Conservation (phyloP, 345 rosid genomes). For the Erysimum cheiranthoides region DNA sequence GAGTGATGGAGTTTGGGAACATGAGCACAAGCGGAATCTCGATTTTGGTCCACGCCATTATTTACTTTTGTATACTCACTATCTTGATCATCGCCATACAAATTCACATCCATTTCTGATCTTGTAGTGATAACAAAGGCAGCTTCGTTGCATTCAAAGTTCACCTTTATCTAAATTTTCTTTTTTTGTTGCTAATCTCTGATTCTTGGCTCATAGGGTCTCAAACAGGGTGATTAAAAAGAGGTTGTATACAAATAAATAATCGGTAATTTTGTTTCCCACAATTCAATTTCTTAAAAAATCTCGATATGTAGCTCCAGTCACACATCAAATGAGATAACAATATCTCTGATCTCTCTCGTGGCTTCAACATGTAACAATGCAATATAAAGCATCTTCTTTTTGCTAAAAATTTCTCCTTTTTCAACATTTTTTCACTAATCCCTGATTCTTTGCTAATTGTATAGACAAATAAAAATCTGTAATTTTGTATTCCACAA, state of each 20-base stretch:
- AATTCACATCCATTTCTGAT: constrained; percentile 49
- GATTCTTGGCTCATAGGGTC: constrained; percentile 35
- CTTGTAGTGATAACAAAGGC: constrained; percentile 6
- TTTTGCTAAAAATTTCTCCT: neutral
- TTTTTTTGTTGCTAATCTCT: constrained; percentile 25
- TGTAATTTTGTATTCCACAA: neutral
- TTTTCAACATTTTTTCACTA: constrained; percentile 7
- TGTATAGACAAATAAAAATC: neutral
- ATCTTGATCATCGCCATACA: constrained; percentile 76
- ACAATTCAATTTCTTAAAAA: neutral
- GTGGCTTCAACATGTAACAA: constrained; percentile 4
- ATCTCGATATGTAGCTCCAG: neutral
- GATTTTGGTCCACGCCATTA: constrained; percentile 81
- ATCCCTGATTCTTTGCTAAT: neutral
- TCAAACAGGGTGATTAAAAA: constrained; percentile 15
- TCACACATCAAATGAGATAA: constrained; percentile 4
- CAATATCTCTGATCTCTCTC: constrained; percentile 16
- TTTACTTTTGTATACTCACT: constrained; percentile 81
- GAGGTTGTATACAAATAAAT: constrained; percentile 25
- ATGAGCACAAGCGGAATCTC: constrained; percentile 92
- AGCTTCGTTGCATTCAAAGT: constrained; percentile 33
- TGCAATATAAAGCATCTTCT: constrained; percentile 13
- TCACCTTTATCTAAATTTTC: neutral
- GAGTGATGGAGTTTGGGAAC: constrained; percentile 94
- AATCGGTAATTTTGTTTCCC: constrained; percentile 29